Evolutionary conservation across 257 asterid genomes (phyloP).

Genomic region (Nicotiana otophora): DNA sequence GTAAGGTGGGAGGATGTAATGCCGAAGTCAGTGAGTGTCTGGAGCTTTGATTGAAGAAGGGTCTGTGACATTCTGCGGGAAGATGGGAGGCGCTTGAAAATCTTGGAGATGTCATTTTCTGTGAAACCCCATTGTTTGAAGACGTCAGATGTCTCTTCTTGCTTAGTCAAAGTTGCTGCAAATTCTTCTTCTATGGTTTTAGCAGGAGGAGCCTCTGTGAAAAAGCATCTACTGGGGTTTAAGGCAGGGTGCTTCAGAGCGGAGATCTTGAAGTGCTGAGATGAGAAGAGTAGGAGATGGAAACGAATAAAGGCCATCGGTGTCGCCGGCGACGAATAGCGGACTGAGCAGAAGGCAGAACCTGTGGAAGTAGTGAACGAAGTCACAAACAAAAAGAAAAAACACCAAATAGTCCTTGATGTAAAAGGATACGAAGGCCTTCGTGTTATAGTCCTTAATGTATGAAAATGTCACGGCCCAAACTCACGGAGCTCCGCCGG

Average conservation of each 20-base stretch:
- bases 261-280: background rate
- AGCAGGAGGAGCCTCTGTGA: constrained; percentile 26
- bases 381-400: too few relatives aligned
- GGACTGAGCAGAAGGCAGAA: too few relatives aligned
- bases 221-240: constrained; percentile 17
- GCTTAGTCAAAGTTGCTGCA: constrained; percentile 8
- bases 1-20: constrained; percentile 48
- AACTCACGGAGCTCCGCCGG: too few relatives aligned
- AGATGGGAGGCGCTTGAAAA: constrained; percentile 52
- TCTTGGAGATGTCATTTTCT: constrained; percentile 47
- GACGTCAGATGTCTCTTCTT: constrained; percentile 31
- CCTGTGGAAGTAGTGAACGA: too few relatives aligned
- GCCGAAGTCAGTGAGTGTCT: constrained; percentile 45
- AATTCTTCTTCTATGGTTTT: constrained; percentile 20
- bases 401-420: too few relatives aligned
- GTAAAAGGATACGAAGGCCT: too few relatives aligned
- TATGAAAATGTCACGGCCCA: too few relatives aligned
- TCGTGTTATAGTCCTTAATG: too few relatives aligned
- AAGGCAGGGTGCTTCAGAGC: background rate
- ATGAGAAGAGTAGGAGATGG: background rate
- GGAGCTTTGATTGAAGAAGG: constrained; percentile 46
- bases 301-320: background rate
- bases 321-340: too few relatives aligned
- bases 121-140: constrained; percentile 61
- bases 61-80: constrained; percentile 30